A percentile compares a stretch with the other conserved stretches of the same genome.
Conservation (phyloP, 495 filamentous ascomycete species). For the Talaromyces proteolyticus region DNA sequence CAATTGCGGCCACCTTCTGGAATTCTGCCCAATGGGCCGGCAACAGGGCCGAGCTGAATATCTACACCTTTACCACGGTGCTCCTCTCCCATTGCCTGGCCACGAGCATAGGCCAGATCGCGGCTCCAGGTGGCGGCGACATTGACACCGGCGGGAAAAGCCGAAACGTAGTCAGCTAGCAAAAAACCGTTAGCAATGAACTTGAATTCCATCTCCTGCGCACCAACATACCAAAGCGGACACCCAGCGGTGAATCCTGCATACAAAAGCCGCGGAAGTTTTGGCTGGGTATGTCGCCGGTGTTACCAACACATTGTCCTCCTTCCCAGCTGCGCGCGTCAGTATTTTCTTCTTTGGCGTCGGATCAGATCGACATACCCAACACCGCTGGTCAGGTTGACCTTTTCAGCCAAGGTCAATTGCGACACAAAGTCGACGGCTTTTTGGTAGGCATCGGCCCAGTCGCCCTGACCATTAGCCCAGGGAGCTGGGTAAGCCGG, state of each 20-base stretch:
- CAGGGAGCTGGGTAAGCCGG: conserved; percentile 85
- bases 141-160: conserved; percentile 77
- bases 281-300: conserved; percentile 37
- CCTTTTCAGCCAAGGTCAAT: conserved; percentile 83
- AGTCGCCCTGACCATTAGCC: conserved; percentile 62
- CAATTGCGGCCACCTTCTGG: conserved; percentile 86
- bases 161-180: conserved; percentile 17
- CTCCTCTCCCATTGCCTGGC: conserved; percentile 74
- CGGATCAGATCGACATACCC: conserved; percentile 40
- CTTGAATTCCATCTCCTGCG: too few species aligned
- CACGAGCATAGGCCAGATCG: conserved; percentile 65
- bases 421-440: conserved; percentile 75
- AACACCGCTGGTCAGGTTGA: conserved; percentile 84
- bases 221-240: conserved; percentile 57
- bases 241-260: conserved; percentile 85
- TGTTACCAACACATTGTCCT: conserved; percentile 76
- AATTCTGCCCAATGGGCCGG: conserved; percentile 72
- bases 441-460: conserved; percentile 72
- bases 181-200: neutral
- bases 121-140: conserved; percentile 77
- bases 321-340: conserved; percentile 54
- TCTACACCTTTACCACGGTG: conserved; percentile 80
- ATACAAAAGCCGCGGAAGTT: conserved; percentile 76
- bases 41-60: conserved; percentile 81
- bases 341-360: neutral